Evolutionary conservation across 371 early-diverging fungal genomes (phyloP).

Genomic region (Mortierella sp.): DNA sequence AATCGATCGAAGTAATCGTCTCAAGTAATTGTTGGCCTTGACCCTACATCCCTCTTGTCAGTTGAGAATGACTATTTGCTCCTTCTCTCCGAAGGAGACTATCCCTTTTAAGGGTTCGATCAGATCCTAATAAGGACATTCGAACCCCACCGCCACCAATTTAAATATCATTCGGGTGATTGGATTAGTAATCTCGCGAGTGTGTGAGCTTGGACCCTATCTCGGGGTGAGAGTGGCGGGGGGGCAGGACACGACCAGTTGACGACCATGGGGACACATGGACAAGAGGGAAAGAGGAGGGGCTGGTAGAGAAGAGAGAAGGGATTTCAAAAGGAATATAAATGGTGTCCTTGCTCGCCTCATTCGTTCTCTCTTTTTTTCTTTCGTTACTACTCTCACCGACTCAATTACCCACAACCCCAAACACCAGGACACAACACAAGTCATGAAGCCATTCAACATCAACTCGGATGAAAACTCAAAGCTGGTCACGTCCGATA

Average conservation of each 20-base stretch:
- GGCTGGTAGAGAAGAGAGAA: no score
- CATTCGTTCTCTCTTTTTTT: background rate
- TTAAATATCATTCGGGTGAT: background rate
- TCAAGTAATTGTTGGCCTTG: no score
- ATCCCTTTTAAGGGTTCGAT: no score
- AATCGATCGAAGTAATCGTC: no score
- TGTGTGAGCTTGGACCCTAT: background rate
- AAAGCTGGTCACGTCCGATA: slow-evolving; percentile 18
- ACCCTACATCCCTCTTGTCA: no score
- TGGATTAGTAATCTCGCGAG: background rate
- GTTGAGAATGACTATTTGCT: no score
- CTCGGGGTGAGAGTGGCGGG: background rate
- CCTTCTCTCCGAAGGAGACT: no score
- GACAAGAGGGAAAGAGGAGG: background rate
- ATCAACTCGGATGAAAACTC: slow-evolving; percentile 31
- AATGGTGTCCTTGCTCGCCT: background rate
- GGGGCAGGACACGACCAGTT: background rate
- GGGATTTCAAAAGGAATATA: background rate
- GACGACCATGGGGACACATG: background rate
- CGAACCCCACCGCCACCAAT: slow-evolving; percentile 6
- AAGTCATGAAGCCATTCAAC: slow-evolving; percentile 34
- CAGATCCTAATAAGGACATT: background rate
- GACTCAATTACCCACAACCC: background rate
- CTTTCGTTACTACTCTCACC: background rate
- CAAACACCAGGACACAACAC: background rate